phyloP scores from a whole-genome alignment of 2,329 filamentous ascomycete genomes.

The Talaromyces sp. region DNA sequence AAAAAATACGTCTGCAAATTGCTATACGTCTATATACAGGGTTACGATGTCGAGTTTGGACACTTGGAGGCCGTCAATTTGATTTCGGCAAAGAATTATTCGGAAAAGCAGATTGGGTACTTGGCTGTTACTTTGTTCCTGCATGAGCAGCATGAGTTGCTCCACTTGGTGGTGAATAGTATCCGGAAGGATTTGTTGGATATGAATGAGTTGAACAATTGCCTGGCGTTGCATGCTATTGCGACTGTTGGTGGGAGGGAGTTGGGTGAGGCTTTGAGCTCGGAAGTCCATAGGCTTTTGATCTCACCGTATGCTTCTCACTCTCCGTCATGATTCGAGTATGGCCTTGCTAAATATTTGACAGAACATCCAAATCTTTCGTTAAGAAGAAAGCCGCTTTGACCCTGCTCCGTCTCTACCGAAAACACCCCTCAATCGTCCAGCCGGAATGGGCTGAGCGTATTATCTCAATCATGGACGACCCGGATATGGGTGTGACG shows the following conservation, averaged over 20 bases:
- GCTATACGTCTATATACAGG: slow-evolving; percentile 97
- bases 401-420: slow-evolving; percentile 86
- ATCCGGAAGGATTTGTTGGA: slow-evolving; percentile 94
- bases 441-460: slow-evolving; percentile 96
- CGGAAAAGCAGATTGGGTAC: slow-evolving; percentile 98
- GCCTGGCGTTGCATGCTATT: slow-evolving; percentile 91
- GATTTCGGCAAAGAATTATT: slow-evolving; percentile 95
- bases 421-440: slow-evolving; percentile 89
- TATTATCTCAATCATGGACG: slow-evolving; percentile 98
- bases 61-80: slow-evolving; percentile 97
- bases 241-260: slow-evolving; percentile 95
- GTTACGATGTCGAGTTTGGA: slow-evolving; percentile 98
- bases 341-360: slow-evolving; percentile 10
- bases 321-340: neutral
- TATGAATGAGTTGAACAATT: slow-evolving; percentile 96
- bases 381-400: slow-evolving; percentile 99
- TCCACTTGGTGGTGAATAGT: slow-evolving; percentile 96
- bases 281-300: slow-evolving; percentile 85
- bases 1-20: slow-evolving; percentile 99
- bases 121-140: slow-evolving; percentile 95
- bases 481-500: slow-evolving; percentile 87
- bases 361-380: slow-evolving; percentile 81
- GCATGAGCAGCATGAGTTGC: slow-evolving; percentile 92
- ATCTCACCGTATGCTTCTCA: slow-evolving; percentile 78
- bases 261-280: slow-evolving; percentile 91